Conservation (phyloP, 768 basidiomycete genomes). For the Hericium erinaceus region DNA sequence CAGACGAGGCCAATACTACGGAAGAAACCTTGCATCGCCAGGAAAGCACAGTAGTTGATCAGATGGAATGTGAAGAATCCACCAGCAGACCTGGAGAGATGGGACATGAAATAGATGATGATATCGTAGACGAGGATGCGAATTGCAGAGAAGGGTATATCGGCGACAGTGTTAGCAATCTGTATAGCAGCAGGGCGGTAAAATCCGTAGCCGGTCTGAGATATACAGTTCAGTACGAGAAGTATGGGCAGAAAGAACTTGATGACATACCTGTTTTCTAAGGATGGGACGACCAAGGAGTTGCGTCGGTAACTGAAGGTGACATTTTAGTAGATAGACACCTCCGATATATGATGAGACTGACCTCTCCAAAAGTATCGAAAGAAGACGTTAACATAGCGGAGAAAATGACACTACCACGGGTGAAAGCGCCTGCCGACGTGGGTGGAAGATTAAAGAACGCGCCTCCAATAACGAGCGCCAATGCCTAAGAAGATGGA, state of each 20-base stretch:
- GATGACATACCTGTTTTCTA: constrained; percentile 38
- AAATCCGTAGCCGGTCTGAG: constrained; percentile 44
- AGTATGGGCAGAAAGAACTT: background rate
- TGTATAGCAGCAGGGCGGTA: constrained; percentile 60
- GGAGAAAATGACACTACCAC: constrained; percentile 73
- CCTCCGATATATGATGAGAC: constrained; percentile 4
- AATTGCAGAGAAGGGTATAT: constrained; percentile 59
- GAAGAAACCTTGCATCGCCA: constrained; percentile 84
- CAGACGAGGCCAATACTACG: constrained; percentile 56
- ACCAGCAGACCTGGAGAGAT: constrained; percentile 32
- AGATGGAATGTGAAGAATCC: constrained; percentile 56
- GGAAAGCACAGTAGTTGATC: constrained; percentile 52
- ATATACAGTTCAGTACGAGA: background rate
- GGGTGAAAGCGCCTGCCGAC: constrained; percentile 79
- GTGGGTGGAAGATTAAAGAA: constrained; percentile 68
- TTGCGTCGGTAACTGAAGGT: constrained; percentile 56
- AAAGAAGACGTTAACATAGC: constrained; percentile 59
- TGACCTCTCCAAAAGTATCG: constrained; percentile 63
- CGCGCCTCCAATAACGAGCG: constrained; percentile 62
- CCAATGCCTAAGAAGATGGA: constrained; percentile 21
- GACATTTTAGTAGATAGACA: background rate
- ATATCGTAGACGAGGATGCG: constrained; percentile 55
- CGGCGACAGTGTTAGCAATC: constrained; percentile 58
- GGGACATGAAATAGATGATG: constrained; percentile 62
- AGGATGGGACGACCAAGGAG: constrained; percentile 79